phyloP scores from a whole-genome alignment of 139 green algal genomes.

The Micromonas pusilla region DNA sequence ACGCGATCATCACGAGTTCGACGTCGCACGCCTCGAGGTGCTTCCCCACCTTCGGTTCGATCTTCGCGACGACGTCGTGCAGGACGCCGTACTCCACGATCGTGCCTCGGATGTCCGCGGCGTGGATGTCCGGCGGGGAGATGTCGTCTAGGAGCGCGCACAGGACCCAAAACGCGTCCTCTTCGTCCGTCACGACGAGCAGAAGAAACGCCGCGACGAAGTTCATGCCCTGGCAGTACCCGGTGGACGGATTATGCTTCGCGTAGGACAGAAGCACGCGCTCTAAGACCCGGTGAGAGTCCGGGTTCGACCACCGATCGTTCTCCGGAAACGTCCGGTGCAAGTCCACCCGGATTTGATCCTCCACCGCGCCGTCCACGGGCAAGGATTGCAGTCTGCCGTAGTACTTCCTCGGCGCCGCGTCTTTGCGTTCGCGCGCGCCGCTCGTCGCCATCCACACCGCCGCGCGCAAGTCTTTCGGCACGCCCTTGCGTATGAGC shows the following conservation, averaged over 20 bases:
- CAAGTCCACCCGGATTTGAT: conserved; percentile 24
- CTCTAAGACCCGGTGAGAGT: neutral
- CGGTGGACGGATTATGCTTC: conserved; percentile 10
- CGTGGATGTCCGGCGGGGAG: conserved; percentile 7
- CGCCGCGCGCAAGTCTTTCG: neutral
- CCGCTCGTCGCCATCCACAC: neutral
- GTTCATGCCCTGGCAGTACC: conserved; percentile 40
- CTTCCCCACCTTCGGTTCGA: neutral
- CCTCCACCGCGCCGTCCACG: neutral
- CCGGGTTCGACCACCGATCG: neutral
- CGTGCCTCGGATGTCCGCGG: conserved; percentile 21
- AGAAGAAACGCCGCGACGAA: conserved; percentile 34
- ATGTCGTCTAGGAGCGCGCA: conserved; percentile 6
- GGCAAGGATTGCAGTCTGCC: neutral
- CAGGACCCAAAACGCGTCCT: conserved; percentile 30
- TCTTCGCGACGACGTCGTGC: neutral
- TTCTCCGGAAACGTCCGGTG: conserved; percentile 26
- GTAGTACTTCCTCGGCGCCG: neutral
- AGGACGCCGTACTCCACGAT: conserved; percentile 18
- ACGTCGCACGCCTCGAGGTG: conserved; percentile 19
- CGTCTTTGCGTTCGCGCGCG: neutral
- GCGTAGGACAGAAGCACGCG: conserved; percentile 27
- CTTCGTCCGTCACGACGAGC: conserved; percentile 20
- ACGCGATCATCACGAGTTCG: conserved; percentile 24
- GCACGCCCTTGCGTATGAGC: conserved; percentile 11